Evolutionary conservation across 2,329 filamentous ascomycete genomes (phyloP), one percentile per base, ranked within the genome.

Genomic region (Ophiostoma piceae): DNA sequence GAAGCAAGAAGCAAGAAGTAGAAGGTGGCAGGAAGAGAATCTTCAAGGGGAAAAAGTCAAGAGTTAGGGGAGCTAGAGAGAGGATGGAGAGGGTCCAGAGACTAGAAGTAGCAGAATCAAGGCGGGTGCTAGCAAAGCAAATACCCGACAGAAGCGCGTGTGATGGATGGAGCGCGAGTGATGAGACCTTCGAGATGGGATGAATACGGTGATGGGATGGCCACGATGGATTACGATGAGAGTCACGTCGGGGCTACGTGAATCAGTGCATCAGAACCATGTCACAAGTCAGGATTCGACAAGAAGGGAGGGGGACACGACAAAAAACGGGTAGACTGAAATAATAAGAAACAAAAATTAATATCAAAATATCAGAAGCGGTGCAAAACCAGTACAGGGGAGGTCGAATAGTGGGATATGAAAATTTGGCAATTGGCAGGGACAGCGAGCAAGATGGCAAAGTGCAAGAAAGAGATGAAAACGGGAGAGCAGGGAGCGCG

Each of bases 141-240:
- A 64, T 64, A 37, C 60, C 60, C 60, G 60, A 64, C 12, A 32
- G 60, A 64, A 35, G 60, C 60, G 57, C 57, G 57, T 14, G 57
- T 43, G 14, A 43, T 19, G 14, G 16, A 62, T 62, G 57, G 29
- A 62, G 22, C 22, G 60, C 29, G 29, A 35, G 57, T 32, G 26
- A 64, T 64, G 29, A 64, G 32, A 19, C 35, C 35, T 12, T 64
- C 16, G 43, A 32, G 26, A 64, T 32, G 60, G 32, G 60, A 64
- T 35, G 60, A 47, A 47, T 19, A 47, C 19, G 43, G 32, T 19
- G 14, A 32, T 22, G 51, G n/a, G 22, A 5, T n/a, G n/a, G 22
- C 16, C 16, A 22, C 7, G 51, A 26, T 22, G 51, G 22, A 57
- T 26, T 9, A 16, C 16, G 43, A n/a, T 26, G 11, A 22, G 22